These are phyloP conservation scores for Geotrichum candidum DNA, from an alignment of 1,139 yeast species.

Conservation along the genomic window DNA sequence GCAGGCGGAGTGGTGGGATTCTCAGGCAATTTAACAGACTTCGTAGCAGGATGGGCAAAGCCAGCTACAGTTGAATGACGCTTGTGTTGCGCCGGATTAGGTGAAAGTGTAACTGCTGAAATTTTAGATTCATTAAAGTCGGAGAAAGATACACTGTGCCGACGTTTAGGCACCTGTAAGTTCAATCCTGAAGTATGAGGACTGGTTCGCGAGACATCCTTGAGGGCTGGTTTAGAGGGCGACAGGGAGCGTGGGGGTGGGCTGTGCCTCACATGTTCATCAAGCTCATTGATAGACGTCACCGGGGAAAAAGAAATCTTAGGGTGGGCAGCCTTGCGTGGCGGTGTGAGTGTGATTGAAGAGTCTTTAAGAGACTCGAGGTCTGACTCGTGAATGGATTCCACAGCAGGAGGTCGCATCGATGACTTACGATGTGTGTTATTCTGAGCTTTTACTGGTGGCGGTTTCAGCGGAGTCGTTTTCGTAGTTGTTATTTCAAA, in stretches of 20 bases:
- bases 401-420: constrained; percentile 19
- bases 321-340: constrained; percentile 8
- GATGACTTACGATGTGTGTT: neutral
- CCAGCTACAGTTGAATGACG: neutral
- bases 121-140: neutral
- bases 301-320: constrained; percentile 15
- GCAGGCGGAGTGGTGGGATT: neutral
- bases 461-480: constrained; percentile 25
- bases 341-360: neutral
- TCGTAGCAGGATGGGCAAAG: neutral
- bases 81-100: neutral
- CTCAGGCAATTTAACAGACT: neutral
- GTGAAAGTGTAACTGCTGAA: neutral
- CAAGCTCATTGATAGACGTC: constrained; percentile 3
- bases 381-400: constrained; percentile 28
- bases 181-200: constrained; percentile 15
- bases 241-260: constrained; percentile 31
- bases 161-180: constrained; percentile 6
- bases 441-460: neutral
- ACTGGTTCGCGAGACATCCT: constrained; percentile 24
- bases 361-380: constrained; percentile 31
- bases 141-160: constrained; percentile 13
- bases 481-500: constrained; percentile 35
- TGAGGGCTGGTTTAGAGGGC: constrained; percentile 33
- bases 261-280: constrained; percentile 19